These are phyloP conservation scores for Grifola frondosa DNA, from an alignment of 1,284 basidiomycete genomes.

Conservation along the genomic window DNA sequence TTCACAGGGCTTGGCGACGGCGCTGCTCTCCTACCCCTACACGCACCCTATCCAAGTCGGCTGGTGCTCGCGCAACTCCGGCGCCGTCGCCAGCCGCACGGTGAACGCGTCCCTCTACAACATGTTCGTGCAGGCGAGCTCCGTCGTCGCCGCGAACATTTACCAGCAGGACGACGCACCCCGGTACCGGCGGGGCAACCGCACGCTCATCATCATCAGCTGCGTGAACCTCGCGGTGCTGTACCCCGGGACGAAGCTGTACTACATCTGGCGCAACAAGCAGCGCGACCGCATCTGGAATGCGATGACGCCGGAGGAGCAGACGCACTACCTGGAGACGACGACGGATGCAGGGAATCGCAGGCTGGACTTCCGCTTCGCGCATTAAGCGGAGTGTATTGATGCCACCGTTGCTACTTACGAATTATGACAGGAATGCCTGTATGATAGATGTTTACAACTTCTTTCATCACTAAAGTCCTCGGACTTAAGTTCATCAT, in stretches of 20 bases:
- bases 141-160: slow-evolving; percentile 45
- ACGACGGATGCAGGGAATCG: slow-evolving; percentile 44
- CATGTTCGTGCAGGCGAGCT: slow-evolving; percentile 53
- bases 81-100: slow-evolving; percentile 53
- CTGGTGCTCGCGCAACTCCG: slow-evolving; percentile 57
- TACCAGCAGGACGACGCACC: slow-evolving; percentile 54
- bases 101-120: slow-evolving; percentile 57
- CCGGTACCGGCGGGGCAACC: slow-evolving; percentile 50
- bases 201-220: slow-evolving; percentile 44
- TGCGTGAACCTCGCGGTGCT: slow-evolving; percentile 47
- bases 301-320: slow-evolving; percentile 47
- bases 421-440: too few species aligned
- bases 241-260: slow-evolving; percentile 50
- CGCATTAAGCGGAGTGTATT: too few species aligned
- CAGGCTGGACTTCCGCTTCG: slow-evolving; percentile 45
- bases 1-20: slow-evolving; percentile 29
- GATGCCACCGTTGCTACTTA: too few species aligned
- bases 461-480: too few species aligned
- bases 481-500: too few species aligned
- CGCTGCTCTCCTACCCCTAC: slow-evolving; percentile 34
- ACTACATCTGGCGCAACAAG: slow-evolving; percentile 52
- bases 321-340: slow-evolving; percentile 39
- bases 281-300: slow-evolving; percentile 51
- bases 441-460: too few species aligned
- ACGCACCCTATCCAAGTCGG: slow-evolving; percentile 45